phyloP scores from a whole-genome alignment of 345 rosid genomes.

The Turritis glabra region DNA sequence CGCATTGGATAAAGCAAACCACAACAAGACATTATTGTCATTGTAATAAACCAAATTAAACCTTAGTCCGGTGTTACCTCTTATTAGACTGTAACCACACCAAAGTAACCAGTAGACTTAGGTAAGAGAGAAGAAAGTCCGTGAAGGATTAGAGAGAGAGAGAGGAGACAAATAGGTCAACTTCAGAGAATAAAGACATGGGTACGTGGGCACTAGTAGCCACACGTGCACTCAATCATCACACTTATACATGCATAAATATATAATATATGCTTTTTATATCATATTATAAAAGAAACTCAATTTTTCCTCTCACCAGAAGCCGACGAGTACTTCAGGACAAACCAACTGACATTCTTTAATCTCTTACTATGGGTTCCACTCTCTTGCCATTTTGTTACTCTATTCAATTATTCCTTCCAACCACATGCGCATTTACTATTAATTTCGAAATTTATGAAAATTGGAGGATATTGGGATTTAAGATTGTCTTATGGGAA shows the following conservation, averaged over 20 bases:
- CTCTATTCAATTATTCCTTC: background rate
- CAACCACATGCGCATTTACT: background rate
- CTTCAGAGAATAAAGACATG: slow-evolving; percentile 51
- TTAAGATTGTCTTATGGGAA: background rate
- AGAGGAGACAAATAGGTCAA: slow-evolving; percentile 47
- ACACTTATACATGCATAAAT: slow-evolving; percentile 28
- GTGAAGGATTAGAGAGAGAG: slow-evolving; percentile 24
- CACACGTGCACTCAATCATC: slow-evolving; percentile 78
- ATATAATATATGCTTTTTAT: background rate
- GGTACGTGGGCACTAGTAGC: slow-evolving; percentile 57
- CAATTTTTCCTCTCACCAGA: slow-evolving; percentile 15
- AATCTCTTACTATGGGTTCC: slow-evolving; percentile 6
- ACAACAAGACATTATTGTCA: background rate
- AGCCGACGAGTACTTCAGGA: slow-evolving; percentile 34
- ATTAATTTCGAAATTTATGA: background rate
- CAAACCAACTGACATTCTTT: slow-evolving; percentile 45
- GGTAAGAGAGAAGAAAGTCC: background rate
- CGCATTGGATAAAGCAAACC: slow-evolving; percentile 7
- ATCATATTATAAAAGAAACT: background rate
- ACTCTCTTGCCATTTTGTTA: background rate
- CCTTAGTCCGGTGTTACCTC: background rate
- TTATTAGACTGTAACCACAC: background rate
- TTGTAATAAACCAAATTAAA: background rate
- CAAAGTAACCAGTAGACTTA: background rate
- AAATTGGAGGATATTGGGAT: background rate